A percentile compares a stretch with the other conserved stretches of the same genome.
Evolutionary conservation across 2,329 filamentous ascomycete species (phyloP).

Genomic region (Alternaria sp.): DNA sequence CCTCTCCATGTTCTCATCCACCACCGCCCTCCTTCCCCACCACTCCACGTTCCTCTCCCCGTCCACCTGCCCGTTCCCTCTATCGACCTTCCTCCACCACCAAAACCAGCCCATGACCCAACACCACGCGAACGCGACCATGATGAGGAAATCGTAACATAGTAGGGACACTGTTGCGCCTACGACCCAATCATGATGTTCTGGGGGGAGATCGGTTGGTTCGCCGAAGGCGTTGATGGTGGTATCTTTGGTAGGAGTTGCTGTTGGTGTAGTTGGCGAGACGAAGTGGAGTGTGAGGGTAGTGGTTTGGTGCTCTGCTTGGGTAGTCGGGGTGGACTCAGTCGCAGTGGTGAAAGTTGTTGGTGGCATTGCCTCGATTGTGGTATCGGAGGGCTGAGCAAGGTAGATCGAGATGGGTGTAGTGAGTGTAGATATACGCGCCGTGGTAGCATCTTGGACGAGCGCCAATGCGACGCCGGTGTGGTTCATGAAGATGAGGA

Average conservation of each 20-base stretch:
- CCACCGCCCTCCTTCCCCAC: not conserved
- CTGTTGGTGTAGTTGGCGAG: not conserved
- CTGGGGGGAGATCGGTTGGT: not conserved
- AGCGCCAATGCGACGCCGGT: not conserved
- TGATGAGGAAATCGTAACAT: conserved; percentile 22
- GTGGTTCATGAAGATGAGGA: not conserved
- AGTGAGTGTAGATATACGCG: not conserved
- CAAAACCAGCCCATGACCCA: conserved; percentile 13
- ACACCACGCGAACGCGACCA: conserved; percentile 18
- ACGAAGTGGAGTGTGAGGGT: not conserved
- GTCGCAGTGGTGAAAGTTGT: not conserved
- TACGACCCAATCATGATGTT: conserved; percentile 10
- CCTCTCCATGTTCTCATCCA: conserved; percentile 17
- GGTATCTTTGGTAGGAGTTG: not conserved
- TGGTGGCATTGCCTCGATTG: not conserved
- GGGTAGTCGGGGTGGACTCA: not conserved
- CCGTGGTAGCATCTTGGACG: not conserved
- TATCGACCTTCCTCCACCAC: conserved; percentile 8
- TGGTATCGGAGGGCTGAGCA: not conserved
- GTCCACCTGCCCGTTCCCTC: not conserved
- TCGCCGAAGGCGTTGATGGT: not conserved
- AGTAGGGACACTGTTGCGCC: conserved; percentile 21
- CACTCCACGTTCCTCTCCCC: not conserved
- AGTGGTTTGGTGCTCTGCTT: not conserved
- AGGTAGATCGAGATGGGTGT: not conserved